phyloP scores from a whole-genome alignment of 495 filamentous ascomycete genomes.

The Penicillium argentinense region DNA sequence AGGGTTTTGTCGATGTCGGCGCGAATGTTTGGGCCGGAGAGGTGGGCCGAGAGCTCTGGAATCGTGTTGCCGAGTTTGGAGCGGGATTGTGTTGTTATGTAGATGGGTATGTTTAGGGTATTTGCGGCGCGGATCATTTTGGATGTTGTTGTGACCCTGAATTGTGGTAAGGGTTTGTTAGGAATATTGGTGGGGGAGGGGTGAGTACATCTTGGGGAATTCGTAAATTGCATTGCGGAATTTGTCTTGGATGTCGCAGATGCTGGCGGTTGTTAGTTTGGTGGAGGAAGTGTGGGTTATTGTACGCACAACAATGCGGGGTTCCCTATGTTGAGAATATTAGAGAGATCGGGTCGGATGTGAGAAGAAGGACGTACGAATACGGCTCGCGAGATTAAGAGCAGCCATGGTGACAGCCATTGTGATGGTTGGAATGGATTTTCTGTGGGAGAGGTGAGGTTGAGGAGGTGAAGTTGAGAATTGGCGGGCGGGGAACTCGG shows the following conservation, averaged over 20 bases:
- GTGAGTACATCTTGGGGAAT: constrained; percentile 71
- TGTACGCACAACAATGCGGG: constrained; percentile 69
- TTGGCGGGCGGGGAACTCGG: constrained; percentile 20
- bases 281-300: constrained; percentile 1
- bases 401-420: constrained; percentile 39
- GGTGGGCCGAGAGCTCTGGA: constrained; percentile 56
- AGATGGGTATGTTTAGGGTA: constrained; percentile 73
- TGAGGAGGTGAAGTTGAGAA: constrained; percentile 15
- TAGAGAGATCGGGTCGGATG: constrained; percentile 10
- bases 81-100: constrained; percentile 80
- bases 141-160: constrained; percentile 35
- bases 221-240: constrained; percentile 81
- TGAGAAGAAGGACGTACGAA: constrained; percentile 24
- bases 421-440: constrained; percentile 5
- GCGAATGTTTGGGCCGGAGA: constrained; percentile 40
- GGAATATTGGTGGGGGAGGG: not conserved
- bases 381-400: constrained; percentile 31
- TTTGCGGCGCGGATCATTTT: constrained; percentile 48
- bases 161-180: constrained; percentile 3
- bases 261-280: constrained; percentile 46
- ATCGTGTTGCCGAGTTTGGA: constrained; percentile 75
- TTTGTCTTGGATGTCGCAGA: constrained; percentile 96
- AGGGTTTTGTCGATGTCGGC: constrained; percentile 78
- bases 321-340: constrained; percentile 55
- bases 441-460: not conserved